Base-by-base conservation (phyloP, 345 rosid genomes). In the Isatis tinctoria region DNA sequence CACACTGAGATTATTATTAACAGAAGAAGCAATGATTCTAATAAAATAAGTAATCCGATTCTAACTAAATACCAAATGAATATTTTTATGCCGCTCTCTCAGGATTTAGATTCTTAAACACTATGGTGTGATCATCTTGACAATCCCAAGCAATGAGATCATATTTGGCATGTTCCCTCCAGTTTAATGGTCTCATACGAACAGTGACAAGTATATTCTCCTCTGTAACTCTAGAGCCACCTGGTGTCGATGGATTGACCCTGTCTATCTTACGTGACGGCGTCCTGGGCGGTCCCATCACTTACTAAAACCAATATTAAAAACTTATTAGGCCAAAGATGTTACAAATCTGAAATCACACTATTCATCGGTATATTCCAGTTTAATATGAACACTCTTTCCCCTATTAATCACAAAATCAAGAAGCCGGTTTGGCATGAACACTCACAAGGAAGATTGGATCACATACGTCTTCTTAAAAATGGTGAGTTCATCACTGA, bases 141-240 rank as follows among this genome's bases (percentile, higher is more conserved):
- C 90, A 91, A 56, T 91, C 96, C 98, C 97, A 94, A 9, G 98
- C 96, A 41, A 94, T 79, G 70, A 94, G 97, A 78, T 91, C 97
- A 62, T 91, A 94, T 78, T 88, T 60, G 7, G 96, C 89, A 65
- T 86, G 98, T 73, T 94, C 98, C 79, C 84, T 87, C 78, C 89
- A 76, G 79, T 79, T 91, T 66, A 94, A 70, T 8, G 97, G 97
- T 84, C 98, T 85, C 56, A 94, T 73, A 62, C 97, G 79, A 16
- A 91, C 95, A 0, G 97, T 91, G 12, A 94, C 98, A 63, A 87
- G 69, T 69, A 94, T 94, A 81, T 88, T 94, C 85, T 91, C 98
- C 80, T 94, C 98, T 4, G 84, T 82, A 41, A 60, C 79, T 77
- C 73, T 87, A 1, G 87, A 60, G 28, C 88, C 91, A 64, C 90